These are phyloP conservation scores for Diutina sp. DNA, from an alignment of 1,139 yeast genomes.

Conservation along the genomic window DNA sequence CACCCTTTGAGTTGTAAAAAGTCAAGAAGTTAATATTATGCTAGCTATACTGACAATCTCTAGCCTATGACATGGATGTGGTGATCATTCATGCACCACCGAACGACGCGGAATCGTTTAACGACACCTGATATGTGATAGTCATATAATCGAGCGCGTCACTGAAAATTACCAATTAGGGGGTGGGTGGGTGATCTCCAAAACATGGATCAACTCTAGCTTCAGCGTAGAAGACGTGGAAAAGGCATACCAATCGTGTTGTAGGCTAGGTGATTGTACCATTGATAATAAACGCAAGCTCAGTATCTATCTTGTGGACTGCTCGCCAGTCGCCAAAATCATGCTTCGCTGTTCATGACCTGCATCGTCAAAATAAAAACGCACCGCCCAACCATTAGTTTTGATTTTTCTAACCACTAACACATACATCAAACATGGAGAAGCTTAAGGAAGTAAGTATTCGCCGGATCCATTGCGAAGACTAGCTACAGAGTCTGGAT, in stretches of 20 bases:
- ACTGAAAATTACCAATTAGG: neutral
- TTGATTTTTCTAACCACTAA: neutral
- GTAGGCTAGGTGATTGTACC: too few species aligned
- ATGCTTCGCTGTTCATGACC: neutral
- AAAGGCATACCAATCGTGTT: too few species aligned
- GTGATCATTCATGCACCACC: neutral
- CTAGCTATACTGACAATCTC: neutral
- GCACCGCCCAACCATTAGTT: neutral
- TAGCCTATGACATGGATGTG: neutral
- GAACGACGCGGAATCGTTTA: neutral
- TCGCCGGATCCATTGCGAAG: neutral
- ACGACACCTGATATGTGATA: neutral
- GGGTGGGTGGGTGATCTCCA: neutral
- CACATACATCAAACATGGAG: constrained; percentile 19
- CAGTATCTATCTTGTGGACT: neutral
- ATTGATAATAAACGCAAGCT: neutral
- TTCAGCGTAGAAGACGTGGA: too few species aligned
- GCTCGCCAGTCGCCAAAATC: neutral
- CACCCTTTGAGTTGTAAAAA: too few species aligned
- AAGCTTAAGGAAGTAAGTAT: constrained; percentile 40
- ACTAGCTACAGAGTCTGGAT: too few species aligned
- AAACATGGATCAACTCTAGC: too few species aligned
- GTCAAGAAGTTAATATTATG: too few species aligned
- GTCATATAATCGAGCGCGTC: neutral
- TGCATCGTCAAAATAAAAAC: constrained; percentile 1